These are phyloP conservation scores for Globisporangium emineosum DNA, from an alignment of 352 stramenopile genomes.

Conservation along the genomic window DNA sequence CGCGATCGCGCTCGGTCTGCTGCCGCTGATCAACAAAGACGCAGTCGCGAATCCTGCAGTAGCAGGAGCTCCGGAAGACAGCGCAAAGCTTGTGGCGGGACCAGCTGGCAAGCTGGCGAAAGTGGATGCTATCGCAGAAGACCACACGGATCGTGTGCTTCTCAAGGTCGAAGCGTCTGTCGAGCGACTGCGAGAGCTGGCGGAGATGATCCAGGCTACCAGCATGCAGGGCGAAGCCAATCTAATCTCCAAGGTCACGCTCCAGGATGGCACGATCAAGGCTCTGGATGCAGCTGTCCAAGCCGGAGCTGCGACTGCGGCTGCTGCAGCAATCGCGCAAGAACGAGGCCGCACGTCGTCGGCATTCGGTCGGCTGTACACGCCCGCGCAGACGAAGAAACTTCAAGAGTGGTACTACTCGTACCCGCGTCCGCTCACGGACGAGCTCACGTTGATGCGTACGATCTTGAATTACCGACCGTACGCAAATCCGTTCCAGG, in stretches of 20 bases:
- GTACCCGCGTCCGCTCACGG: slow-evolving; percentile 70
- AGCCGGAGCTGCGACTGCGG: slow-evolving; percentile 55
- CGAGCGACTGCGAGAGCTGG: slow-evolving; percentile 64
- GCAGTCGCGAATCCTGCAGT: slow-evolving; percentile 10
- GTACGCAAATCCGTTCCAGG: slow-evolving; percentile 65
- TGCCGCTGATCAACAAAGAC: slow-evolving; percentile 36
- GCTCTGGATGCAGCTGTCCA: slow-evolving; percentile 57
- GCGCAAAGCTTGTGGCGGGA: slow-evolving; percentile 3
- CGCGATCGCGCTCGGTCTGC: slow-evolving; percentile 56
- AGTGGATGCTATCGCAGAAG: slow-evolving; percentile 65
- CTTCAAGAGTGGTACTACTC: slow-evolving; percentile 83
- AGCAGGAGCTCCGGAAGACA: slow-evolving; percentile 5
- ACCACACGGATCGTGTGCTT: slow-evolving; percentile 76
- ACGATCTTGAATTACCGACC: slow-evolving; percentile 82
- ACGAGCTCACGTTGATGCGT: slow-evolving; percentile 83
- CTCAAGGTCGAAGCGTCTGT: slow-evolving; percentile 75
- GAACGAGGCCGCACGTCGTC: slow-evolving; percentile 55
- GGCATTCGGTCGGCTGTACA: slow-evolving; percentile 50
- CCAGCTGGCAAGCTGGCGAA: background rate
- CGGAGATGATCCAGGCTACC: slow-evolving; percentile 77
- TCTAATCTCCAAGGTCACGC: slow-evolving; percentile 68
- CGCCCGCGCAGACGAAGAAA: slow-evolving; percentile 71
- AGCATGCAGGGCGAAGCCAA: slow-evolving; percentile 85
- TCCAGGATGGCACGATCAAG: slow-evolving; percentile 56
- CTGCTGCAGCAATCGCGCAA: slow-evolving; percentile 68